phyloP scores from a whole-genome alignment of 306 rosid genomes.

The Vigna nakashimae region DNA sequence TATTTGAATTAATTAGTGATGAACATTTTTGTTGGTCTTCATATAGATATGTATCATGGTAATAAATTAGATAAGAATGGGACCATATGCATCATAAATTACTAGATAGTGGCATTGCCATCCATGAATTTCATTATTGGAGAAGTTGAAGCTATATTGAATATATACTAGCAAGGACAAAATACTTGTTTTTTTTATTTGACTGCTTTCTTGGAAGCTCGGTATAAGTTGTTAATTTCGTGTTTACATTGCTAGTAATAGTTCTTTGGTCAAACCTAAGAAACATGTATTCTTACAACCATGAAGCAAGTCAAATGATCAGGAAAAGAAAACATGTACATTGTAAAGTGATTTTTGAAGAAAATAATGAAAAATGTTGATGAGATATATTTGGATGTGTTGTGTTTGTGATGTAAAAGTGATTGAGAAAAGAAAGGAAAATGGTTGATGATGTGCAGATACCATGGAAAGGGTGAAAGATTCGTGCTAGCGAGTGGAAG shows the following conservation, averaged over 20 bases:
- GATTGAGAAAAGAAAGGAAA: too few relatives aligned
- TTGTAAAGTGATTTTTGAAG: too few relatives aligned
- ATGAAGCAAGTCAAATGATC: not conserved
- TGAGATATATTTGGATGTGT: too few relatives aligned
- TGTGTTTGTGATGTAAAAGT: too few relatives aligned
- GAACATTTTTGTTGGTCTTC: not conserved
- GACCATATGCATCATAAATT: slow-evolving; percentile 8
- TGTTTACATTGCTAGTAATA: not conserved
- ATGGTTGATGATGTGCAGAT: slow-evolving; percentile 31
- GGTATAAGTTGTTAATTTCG: too few relatives aligned
- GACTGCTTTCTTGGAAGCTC: not conserved
- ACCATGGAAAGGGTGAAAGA: slow-evolving; percentile 78
- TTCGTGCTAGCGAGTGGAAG: slow-evolving; percentile 80
- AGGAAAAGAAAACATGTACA: too few relatives aligned
- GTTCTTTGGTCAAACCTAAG: slow-evolving; percentile 1
- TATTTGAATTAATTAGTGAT: not conserved
- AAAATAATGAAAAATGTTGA: too few relatives aligned
- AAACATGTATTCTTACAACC: not conserved
- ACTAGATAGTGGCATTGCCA: not conserved
- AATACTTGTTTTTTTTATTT: too few relatives aligned
- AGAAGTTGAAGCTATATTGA: too few relatives aligned
- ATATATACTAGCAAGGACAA: too few relatives aligned
- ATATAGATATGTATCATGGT: not conserved
- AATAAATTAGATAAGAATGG: not conserved
- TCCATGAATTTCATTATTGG: not conserved